These are phyloP conservation scores for Bruguiera parviflora DNA, from an alignment of 345 rosid species.

Conservation along the genomic window DNA sequence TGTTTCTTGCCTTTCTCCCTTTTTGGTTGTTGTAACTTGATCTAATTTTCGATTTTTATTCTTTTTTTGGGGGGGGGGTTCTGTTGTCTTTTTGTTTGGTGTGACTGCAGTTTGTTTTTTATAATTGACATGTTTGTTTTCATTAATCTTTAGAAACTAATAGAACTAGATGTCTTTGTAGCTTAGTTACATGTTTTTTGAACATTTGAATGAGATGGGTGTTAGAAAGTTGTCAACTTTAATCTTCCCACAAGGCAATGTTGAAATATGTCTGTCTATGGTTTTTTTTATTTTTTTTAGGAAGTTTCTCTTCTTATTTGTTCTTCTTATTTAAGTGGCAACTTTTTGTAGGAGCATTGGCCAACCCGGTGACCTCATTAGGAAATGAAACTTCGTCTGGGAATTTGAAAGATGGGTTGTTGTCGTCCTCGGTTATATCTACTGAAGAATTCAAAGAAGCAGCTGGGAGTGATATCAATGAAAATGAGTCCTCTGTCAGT, in stretches of 20 bases:
- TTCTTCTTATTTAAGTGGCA: slow-evolving; percentile 5
- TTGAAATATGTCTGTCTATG: not conserved
- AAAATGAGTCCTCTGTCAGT: slow-evolving; percentile 68
- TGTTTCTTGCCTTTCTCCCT: not conserved
- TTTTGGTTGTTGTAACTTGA: slow-evolving; percentile 15
- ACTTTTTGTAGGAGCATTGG: slow-evolving; percentile 50
- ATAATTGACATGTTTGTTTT: too few species aligned
- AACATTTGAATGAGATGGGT: too few species aligned
- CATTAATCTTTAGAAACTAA: too few species aligned
- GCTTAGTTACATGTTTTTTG: too few species aligned
- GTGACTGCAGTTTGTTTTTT: too few species aligned
- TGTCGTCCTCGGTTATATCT: slow-evolving; percentile 39
- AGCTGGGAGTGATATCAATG: slow-evolving; percentile 37
- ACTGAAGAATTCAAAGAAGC: slow-evolving; percentile 38
- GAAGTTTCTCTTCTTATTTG: not conserved
- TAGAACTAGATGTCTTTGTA: not conserved
- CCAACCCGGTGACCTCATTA: slow-evolving; percentile 36
- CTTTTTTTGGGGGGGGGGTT: too few species aligned
- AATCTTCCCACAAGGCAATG: not conserved
- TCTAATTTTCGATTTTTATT: slow-evolving; percentile 28
- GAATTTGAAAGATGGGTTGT: slow-evolving; percentile 43
- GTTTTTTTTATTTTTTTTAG: too few species aligned
- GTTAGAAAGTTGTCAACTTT: slow-evolving; percentile 1
- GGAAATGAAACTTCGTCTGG: slow-evolving; percentile 41
- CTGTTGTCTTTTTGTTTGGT: too few species aligned